These are phyloP conservation scores for Syncephalastrum monosporum DNA, from an alignment of 371 early-diverging fungal genomes.

Conservation along the genomic window DNA sequence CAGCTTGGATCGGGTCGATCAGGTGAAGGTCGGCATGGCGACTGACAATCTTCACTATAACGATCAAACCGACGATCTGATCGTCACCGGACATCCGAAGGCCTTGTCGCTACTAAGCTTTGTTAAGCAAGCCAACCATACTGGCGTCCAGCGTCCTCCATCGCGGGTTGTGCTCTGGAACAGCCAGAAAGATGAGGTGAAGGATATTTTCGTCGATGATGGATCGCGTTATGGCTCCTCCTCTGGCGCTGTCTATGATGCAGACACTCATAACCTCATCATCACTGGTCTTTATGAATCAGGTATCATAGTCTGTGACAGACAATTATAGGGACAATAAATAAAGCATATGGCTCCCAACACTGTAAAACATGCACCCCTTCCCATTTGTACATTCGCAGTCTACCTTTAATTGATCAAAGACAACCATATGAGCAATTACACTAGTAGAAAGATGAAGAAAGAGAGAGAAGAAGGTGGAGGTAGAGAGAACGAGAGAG, in stretches of 20 bases:
- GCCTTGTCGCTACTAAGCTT: slow-evolving; percentile 19
- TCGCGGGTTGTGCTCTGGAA: slow-evolving; percentile 34
- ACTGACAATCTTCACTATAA: slow-evolving; percentile 36
- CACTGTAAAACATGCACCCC: too few species aligned
- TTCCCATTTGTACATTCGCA: too few species aligned
- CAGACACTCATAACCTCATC: slow-evolving; percentile 18
- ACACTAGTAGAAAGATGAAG: too few species aligned
- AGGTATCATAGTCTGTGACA: slow-evolving; percentile 31
- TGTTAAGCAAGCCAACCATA: slow-evolving; percentile 1
- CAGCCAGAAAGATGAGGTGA: slow-evolving; percentile 13
- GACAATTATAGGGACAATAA: background rate
- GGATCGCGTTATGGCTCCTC: slow-evolving; percentile 33
- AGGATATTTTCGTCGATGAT: slow-evolving; percentile 29
- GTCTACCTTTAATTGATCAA: too few species aligned
- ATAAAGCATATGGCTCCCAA: too few species aligned
- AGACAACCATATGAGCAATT: too few species aligned
- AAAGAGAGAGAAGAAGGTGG: too few species aligned
- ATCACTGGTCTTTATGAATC: slow-evolving; percentile 32
- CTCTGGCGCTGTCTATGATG: slow-evolving; percentile 27
- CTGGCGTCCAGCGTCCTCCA: slow-evolving; percentile 12
- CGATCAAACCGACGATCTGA: slow-evolving; percentile 14
- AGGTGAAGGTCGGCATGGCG: slow-evolving; percentile 24
- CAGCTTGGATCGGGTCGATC: slow-evolving; percentile 12
- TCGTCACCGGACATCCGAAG: slow-evolving; percentile 36
- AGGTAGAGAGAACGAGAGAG: too few species aligned